phyloP scores from a whole-genome alignment of 108 stramenopile species.

The Discostella stelligeroides region DNA sequence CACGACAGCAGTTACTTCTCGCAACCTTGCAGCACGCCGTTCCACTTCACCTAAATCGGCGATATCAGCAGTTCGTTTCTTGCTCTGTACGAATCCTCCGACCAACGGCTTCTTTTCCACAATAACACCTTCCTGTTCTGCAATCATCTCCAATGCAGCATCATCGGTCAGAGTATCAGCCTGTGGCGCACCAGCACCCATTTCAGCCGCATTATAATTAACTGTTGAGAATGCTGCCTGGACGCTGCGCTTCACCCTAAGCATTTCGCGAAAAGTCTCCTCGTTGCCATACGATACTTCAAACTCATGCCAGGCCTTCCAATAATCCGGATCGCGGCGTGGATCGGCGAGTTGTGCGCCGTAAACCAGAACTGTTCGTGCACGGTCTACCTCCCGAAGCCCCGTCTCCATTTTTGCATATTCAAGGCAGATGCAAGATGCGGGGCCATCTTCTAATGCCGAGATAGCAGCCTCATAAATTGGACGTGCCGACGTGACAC shows the following conservation, averaged over 20 bases:
- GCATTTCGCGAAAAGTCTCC: slow-evolving; percentile 98
- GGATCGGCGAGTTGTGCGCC: slow-evolving; percentile 98
- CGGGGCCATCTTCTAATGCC: slow-evolving; percentile 76
- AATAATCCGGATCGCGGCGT: slow-evolving; percentile 83
- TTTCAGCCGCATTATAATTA: slow-evolving; percentile 92
- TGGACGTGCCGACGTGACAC: slow-evolving; percentile 86
- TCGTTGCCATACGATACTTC: slow-evolving; percentile 97
- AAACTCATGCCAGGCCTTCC: slow-evolving; percentile 97
- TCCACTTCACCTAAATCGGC: slow-evolving; percentile 87
- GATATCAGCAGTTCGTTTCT: slow-evolving; percentile 62
- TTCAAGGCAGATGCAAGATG: slow-evolving; percentile 87
- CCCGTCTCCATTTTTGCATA: slow-evolving; percentile 93
- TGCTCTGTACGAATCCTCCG: slow-evolving; percentile 63
- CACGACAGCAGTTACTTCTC: slow-evolving; percentile 55
- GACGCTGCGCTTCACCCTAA: slow-evolving; percentile 92
- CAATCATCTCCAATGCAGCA: slow-evolving; percentile 85
- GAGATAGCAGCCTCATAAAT: slow-evolving; percentile 95
- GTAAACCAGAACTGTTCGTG: slow-evolving; percentile 86
- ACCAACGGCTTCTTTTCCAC: slow-evolving; percentile 46
- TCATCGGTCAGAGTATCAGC: slow-evolving; percentile 72
- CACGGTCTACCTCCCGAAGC: slow-evolving; percentile 95
- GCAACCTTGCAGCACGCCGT: slow-evolving; percentile 81
- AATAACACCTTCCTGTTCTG: slow-evolving; percentile 73
- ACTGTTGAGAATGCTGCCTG: slow-evolving; percentile 91
- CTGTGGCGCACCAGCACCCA: slow-evolving; percentile 57